Evolutionary conservation across 371 early-diverging fungal genomes (phyloP).

Genomic region (Zopfochytrium polystomum): DNA sequence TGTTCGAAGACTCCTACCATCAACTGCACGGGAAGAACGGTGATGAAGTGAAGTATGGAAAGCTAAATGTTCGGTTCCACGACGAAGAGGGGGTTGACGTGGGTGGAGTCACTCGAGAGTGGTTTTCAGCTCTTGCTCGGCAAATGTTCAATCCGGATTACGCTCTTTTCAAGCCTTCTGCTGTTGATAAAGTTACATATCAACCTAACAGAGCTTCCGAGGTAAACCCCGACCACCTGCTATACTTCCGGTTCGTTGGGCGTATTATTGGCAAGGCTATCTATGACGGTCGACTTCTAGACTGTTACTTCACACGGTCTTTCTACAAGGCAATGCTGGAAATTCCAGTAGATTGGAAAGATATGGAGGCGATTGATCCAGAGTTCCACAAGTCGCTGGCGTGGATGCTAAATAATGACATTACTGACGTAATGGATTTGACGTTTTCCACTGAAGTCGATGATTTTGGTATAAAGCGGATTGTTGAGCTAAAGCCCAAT

Average conservation of each 20-base stretch:
- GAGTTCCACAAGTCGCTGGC: constrained; percentile 95
- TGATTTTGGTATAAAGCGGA: constrained; percentile 84
- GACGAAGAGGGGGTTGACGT: constrained; percentile 99
- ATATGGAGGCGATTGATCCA: constrained; percentile 97
- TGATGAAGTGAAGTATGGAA: constrained; percentile 90
- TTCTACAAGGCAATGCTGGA: constrained; percentile 97
- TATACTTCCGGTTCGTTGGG: constrained; percentile 98
- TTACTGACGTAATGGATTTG: constrained; percentile 90
- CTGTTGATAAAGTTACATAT: constrained; percentile 92
- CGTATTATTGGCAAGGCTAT: constrained; percentile 98
- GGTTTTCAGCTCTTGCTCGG: constrained; percentile 93
- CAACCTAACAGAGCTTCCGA: constrained; percentile 94
- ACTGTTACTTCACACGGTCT: constrained; percentile 96
- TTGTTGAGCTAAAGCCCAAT: constrained; percentile 83
- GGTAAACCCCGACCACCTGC: constrained; percentile 94
- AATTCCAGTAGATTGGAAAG: constrained; percentile 86
- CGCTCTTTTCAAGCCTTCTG: constrained; percentile 94
- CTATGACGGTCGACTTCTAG: constrained; percentile 90
- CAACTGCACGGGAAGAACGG: constrained; percentile 87
- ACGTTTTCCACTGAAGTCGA: constrained; percentile 94
- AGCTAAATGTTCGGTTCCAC: constrained; percentile 90
- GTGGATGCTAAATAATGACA: constrained; percentile 97
- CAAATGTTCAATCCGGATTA: constrained; percentile 99
- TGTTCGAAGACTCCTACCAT: constrained; percentile 96
- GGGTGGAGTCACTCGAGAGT: constrained; percentile 98